These are phyloP conservation scores for Sarocladium strictum DNA, from an alignment of 2,329 filamentous ascomycete species.

Conservation along the genomic window DNA sequence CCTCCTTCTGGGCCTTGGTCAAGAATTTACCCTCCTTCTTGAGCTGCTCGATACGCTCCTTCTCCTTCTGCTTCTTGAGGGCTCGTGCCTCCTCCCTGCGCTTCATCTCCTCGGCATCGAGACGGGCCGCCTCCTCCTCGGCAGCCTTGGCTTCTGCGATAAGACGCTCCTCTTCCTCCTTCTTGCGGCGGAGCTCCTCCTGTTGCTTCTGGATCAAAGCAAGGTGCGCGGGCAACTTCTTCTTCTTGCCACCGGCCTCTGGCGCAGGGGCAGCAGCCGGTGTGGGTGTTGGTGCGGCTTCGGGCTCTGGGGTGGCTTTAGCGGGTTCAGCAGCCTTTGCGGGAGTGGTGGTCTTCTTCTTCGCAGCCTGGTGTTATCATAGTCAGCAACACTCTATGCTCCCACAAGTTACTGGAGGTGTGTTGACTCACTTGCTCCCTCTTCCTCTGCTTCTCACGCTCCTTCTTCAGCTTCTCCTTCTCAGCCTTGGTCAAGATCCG, in stretches of 20 bases:
- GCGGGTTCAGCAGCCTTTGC: slow-evolving; percentile 18
- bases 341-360: slow-evolving; percentile 61
- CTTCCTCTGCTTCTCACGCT: slow-evolving; percentile 96
- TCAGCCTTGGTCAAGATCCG: slow-evolving; percentile 92
- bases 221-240: slow-evolving; percentile 78
- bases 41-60: slow-evolving; percentile 77
- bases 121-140: slow-evolving; percentile 59
- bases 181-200: slow-evolving; percentile 61
- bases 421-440: slow-evolving; percentile 73
- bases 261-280: slow-evolving; percentile 36
- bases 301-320: slow-evolving; percentile 52
- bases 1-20: slow-evolving; percentile 79
- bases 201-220: slow-evolving; percentile 75
- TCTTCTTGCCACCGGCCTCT: slow-evolving; percentile 64
- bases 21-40: slow-evolving; percentile 85
- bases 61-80: slow-evolving; percentile 79
- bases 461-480: slow-evolving; percentile 97
- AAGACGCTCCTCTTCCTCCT: slow-evolving; percentile 58
- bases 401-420: not conserved
- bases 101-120: slow-evolving; percentile 61
- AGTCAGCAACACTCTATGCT: not conserved
- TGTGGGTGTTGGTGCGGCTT: slow-evolving; percentile 44
- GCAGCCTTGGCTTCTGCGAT: slow-evolving; percentile 59
- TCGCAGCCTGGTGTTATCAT: slow-evolving; percentile 51
- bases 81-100: slow-evolving; percentile 67